phyloP scores from a whole-genome alignment of 2,329 filamentous ascomycete genomes.

The Chrysoporthe deuterocubensis region DNA sequence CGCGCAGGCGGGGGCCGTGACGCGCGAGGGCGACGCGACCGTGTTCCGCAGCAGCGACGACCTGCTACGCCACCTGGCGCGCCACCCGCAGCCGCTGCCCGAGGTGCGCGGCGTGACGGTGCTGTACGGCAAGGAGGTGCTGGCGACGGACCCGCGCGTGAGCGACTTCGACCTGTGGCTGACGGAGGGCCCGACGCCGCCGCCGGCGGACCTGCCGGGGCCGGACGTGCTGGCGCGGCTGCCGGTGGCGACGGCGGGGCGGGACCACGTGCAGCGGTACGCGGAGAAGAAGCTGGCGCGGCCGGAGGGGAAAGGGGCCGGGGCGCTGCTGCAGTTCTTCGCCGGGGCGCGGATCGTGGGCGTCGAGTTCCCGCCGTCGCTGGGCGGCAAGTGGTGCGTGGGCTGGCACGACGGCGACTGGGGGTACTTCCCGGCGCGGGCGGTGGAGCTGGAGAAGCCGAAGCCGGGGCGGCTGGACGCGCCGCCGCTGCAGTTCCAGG shows the following conservation, averaged over 20 bases:
- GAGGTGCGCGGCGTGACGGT: slow-evolving; percentile 43
- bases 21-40: slow-evolving; percentile 47
- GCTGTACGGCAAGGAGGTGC: slow-evolving; percentile 38
- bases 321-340: slow-evolving; percentile 46
- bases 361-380: slow-evolving; percentile 54
- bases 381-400: slow-evolving; percentile 60
- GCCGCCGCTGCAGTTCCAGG: slow-evolving; percentile 40
- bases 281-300: slow-evolving; percentile 40
- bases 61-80: slow-evolving; percentile 44
- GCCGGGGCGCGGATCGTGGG: slow-evolving; percentile 55
- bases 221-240: slow-evolving; percentile 33
- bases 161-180: slow-evolving; percentile 37
- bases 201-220: slow-evolving; percentile 18
- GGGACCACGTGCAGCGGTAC: slow-evolving; percentile 41
- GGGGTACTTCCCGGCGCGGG: slow-evolving; percentile 54
- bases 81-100: slow-evolving; percentile 46
- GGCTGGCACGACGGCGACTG: slow-evolving; percentile 60
- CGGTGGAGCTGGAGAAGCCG: slow-evolving; percentile 53
- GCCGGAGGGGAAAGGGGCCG: slow-evolving; percentile 37
- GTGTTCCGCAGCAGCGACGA: slow-evolving; percentile 44
- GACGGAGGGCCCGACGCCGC: slow-evolving; percentile 36
- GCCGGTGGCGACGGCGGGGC: slow-evolving; percentile 41
- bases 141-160: slow-evolving; percentile 15
- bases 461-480: slow-evolving; percentile 42
- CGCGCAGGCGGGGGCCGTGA: slow-evolving; percentile 38